Evolutionary conservation across 2,329 filamentous ascomycete genomes (phyloP), one percentile per base, ranked within the genome.

Genomic region (Coniochaeta sp.): DNA sequence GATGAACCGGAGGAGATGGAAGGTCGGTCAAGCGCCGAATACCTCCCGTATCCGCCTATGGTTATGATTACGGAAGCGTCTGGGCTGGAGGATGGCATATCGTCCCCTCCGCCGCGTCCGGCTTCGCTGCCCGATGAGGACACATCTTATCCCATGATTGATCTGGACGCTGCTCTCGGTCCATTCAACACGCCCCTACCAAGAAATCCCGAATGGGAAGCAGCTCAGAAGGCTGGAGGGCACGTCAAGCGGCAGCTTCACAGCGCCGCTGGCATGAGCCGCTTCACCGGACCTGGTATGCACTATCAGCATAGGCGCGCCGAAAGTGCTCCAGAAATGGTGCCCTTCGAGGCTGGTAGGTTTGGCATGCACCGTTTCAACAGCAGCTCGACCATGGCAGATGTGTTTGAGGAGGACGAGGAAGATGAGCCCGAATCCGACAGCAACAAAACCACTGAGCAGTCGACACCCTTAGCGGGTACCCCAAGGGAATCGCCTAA

Each of bases 121-220:
- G 65, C 69, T 19, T 68, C 67, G 62, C 74, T 66, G 47, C 73
- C 72, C 2, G 80, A 85, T 9, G 84, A 87, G 55, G 90, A 96
- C 61, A 72, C 83, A 3, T 82, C 88, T 58, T 90, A 87, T 68
- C 88, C 90, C 8, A 89, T 97, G 72, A 96, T 99, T 64, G 95
- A 99, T 72, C 78, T 99, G 47, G 95, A 99, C 75, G 93, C 93
- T 19, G 95, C 93, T 28, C 81, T 98, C 1, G 93, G 92, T 1
- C 92, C 93, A 0, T 96, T 96, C 73, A 95, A 96, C 68, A 96
- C 92, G 0, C 89, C 90, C 28, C 77, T 86, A 1, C 78, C 78
- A 34, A 79, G 79, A 12, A 87, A 86, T 61, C 77, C 83, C 2
- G 85, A 87, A 62, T 89, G 87, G 81, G 86, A 89, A 62, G 84